These are phyloP conservation scores for Ogataea siamensis DNA, from an alignment of 805 yeast species.

Conservation along the genomic window DNA sequence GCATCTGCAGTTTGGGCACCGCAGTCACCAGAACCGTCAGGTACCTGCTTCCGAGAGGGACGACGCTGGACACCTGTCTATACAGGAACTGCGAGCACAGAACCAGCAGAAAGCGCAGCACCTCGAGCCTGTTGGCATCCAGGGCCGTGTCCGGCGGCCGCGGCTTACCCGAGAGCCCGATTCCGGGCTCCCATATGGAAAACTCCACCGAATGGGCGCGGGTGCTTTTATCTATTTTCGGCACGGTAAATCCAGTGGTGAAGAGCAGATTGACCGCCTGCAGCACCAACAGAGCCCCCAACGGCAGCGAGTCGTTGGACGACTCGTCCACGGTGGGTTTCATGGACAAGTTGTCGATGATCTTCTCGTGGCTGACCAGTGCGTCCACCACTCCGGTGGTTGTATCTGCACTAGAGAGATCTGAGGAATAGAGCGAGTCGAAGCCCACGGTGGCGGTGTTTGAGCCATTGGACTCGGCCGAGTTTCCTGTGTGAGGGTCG, in stretches of 20 bases:
- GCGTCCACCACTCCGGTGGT: slow-evolving; percentile 18
- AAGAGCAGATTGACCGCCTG: slow-evolving; percentile 49
- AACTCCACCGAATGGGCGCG: slow-evolving; percentile 34
- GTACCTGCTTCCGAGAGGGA: slow-evolving; percentile 57
- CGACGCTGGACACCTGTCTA: slow-evolving; percentile 39
- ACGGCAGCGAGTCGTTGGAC: slow-evolving; percentile 23
- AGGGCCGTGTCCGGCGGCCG: slow-evolving; percentile 38
- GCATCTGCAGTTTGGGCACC: slow-evolving; percentile 46
- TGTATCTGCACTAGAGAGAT: slow-evolving; percentile 22
- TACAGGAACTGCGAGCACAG: slow-evolving; percentile 65
- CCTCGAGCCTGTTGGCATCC: slow-evolving; percentile 67
- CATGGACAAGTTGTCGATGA: slow-evolving; percentile 17
- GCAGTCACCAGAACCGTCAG: slow-evolving; percentile 52
- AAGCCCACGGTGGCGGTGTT: slow-evolving; percentile 27
- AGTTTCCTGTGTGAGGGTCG: slow-evolving; percentile 14
- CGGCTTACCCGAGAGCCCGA: slow-evolving; percentile 43
- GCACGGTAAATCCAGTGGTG: slow-evolving; percentile 54
- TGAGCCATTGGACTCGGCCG: slow-evolving; percentile 17
- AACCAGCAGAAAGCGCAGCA: slow-evolving; percentile 58
- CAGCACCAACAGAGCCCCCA: slow-evolving; percentile 40
- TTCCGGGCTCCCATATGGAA: slow-evolving; percentile 78
- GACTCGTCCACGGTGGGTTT: slow-evolving; percentile 18
- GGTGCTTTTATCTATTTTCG: slow-evolving; percentile 14
- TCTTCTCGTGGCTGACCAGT: slow-evolving; percentile 11
- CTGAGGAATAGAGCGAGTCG: slow-evolving; percentile 22